phyloP scores from a whole-genome alignment of 306 rosid species.

The Biancaea sappan region DNA sequence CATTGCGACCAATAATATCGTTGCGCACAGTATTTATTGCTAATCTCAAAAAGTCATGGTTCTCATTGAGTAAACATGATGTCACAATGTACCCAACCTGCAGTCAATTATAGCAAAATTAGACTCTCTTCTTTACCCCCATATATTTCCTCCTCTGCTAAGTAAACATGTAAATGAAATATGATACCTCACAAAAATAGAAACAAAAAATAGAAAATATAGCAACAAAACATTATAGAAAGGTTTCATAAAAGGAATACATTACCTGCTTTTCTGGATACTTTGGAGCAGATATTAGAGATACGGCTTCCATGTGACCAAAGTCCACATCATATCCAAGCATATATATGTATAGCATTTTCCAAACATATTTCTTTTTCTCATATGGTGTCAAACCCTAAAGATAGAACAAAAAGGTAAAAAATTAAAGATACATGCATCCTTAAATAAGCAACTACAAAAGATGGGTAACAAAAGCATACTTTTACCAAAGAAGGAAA shows the following conservation, averaged over 20 bases:
- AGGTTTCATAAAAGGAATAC: background rate
- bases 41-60: slow-evolving; percentile 98
- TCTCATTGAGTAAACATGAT: slow-evolving; percentile 91
- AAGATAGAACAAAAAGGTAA: slow-evolving; percentile 32
- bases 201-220: background rate
- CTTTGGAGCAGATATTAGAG: slow-evolving; percentile 99
- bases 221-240: background rate
- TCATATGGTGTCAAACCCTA: slow-evolving; percentile 94
- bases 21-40: slow-evolving; percentile 98
- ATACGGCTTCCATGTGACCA: slow-evolving; percentile 99
- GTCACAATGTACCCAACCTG: slow-evolving; percentile 99
- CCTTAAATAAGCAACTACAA: slow-evolving; percentile 17
- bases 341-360: slow-evolving; percentile 96
- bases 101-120: slow-evolving; percentile 42
- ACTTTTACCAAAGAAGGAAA: background rate
- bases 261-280: slow-evolving; percentile 98
- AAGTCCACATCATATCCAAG: slow-evolving; percentile 99
- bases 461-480: slow-evolving; percentile 6
- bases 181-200: slow-evolving; percentile 12
- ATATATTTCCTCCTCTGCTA: slow-evolving; percentile 23
- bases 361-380: slow-evolving; percentile 99
- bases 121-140: slow-evolving; percentile 29
- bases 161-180: slow-evolving; percentile 31
- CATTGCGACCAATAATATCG: slow-evolving; percentile 98
- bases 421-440: slow-evolving; percentile 22